Base-by-base conservation (phyloP, 768 basidiomycete species). In the Floccularia luteovirens region DNA sequence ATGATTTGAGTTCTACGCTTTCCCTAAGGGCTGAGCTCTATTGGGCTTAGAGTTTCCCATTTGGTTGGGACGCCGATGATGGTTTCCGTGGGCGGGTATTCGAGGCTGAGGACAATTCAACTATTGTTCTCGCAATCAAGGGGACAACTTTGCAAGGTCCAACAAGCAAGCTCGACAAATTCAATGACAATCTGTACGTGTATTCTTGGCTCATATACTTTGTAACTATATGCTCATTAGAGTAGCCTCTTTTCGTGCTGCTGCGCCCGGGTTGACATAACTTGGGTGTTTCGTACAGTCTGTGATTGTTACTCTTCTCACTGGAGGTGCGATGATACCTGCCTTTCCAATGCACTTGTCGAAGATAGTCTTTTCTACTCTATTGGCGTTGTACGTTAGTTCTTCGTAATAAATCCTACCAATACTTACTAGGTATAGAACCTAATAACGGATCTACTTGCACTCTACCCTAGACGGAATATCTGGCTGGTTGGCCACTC, bases 41-140 rank as follows among this genome's bases (percentile, higher is more conserved):
- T 41, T 23, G 25, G 13, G 32, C 20, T 13, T 48, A 89, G 86
- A 85, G 80, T 50, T 85, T 84, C 52, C 86, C 85, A 4, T 79
- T 86, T 46, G 86, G 87, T 3, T 87, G 81, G 81, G 80, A 85
- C 46, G 69, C 73, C 21, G 62, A 70, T 11, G 72, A 88, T 47
- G 91, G 91, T 3, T 84, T 98, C 50, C 75, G 93, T 38, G 94
- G 92, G 4, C 91, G 92, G 54, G 83, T 94, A 35, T 94, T 94
- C 52, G 64, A 80, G 30, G 78, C 82, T 10, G 70, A 73, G 8
- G 78, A 82, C 54, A 91, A 94, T 55, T 71, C 78, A 7, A 93
- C 89, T 0, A 70, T 90, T 43, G 73, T 98, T 7, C 72, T 98
- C 22, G 76, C 90, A 31, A 88, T 98, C 60, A 98, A 98, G 54